Evolutionary conservation across 495 filamentous ascomycete genomes (phyloP).

Genomic region (Aspergillus baeticus): DNA sequence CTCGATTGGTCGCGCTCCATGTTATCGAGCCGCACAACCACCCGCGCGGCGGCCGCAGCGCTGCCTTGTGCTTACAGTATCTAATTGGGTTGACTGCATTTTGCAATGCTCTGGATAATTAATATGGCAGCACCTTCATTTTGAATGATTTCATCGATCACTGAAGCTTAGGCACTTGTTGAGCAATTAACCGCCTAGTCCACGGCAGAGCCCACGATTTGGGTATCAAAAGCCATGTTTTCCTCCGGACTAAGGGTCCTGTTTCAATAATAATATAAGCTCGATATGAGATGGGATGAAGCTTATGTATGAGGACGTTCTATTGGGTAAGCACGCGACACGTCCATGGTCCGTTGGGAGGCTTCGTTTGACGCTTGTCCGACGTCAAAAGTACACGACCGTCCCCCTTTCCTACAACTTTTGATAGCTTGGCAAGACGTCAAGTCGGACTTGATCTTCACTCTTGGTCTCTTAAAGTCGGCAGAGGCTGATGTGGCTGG

Average conservation of each 20-base stretch:
- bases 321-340: background rate
- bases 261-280: too few relatives aligned
- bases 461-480: background rate
- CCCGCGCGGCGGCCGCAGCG: too few relatives aligned
- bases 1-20: background rate
- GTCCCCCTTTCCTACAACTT: background rate
- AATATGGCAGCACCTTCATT: too few relatives aligned
- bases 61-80: too few relatives aligned
- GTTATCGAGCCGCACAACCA: too few relatives aligned
- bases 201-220: background rate
- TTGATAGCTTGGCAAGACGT: too few relatives aligned
- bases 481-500: slow-evolving; percentile 22
- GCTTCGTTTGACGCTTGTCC: too few relatives aligned
- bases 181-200: background rate
- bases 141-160: background rate
- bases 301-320: background rate
- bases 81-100: too few relatives aligned
- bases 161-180: background rate
- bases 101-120: too few relatives aligned
- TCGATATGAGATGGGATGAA: background rate
- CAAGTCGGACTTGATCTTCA: background rate
- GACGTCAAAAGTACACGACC: too few relatives aligned
- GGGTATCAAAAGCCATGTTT: too few relatives aligned
- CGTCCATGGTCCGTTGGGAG: background rate
- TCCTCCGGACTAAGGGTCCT: too few relatives aligned